Base-by-base conservation (phyloP, 2,329 filamentous ascomycete species). In the Bipolaris bicolor region DNA sequence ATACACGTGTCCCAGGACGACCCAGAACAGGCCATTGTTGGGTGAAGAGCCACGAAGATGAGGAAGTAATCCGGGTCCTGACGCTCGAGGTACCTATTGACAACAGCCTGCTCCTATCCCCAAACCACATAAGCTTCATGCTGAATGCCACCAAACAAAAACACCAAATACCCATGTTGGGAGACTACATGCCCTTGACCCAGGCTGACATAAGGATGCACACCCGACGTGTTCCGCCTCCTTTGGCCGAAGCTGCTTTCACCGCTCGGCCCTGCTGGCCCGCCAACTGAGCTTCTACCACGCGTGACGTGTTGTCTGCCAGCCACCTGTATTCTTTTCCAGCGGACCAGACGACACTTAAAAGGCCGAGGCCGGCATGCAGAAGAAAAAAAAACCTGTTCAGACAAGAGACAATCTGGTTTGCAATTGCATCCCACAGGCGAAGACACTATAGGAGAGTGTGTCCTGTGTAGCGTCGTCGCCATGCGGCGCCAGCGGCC, bases 261-360 rank as follows among this genome's bases (percentile, higher is more conserved):
- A 55, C 45, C 50, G 47, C 48, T 49, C 55, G 48, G 47, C 49
- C 39, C 44, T 52, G 52, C 48, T 56, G 52, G 40, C 55, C 51
- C 51, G 56, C 52, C 46, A 54, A 41, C 47, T 41, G 41, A 20
- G 58, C 56, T 48, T 56, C 52, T 55, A 24, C 43, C 49, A 61
- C 61, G 64, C 59, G 60, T 63, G 64, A 67, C 62, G 67, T 62
- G 63, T 66, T 65, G 58, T 56, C 63, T 43, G n/a, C 26, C 55
- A 50, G 57, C 33, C 20, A 33, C 40, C 29, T 44, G 36, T 31
- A 34, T 26, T 39, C 15, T 44, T 44, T 20, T 49, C 36, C 41
- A 49, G 44, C 39, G 52, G 57, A 10, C 29, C 39, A 54, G 33
- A 53, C 26, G 33, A 39, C 49, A 55, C 54, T 41, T 29, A 36